phyloP scores from a whole-genome alignment of 2,329 filamentous ascomycete species.

The Epichloe sp. region DNA sequence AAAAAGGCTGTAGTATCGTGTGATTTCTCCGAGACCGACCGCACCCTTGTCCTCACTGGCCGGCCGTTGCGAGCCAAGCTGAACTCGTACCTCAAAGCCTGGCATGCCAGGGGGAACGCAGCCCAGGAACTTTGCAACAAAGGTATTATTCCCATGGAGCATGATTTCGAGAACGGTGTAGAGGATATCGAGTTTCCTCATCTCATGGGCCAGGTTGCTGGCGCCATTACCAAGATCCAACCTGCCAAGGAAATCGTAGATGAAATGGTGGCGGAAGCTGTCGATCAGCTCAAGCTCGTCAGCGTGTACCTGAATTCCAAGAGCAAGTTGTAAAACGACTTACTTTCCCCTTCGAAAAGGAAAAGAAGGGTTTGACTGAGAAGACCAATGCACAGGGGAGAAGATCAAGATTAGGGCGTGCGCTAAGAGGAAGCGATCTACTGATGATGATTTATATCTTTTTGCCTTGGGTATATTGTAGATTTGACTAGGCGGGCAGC shows the following conservation, averaged over 20 bases:
- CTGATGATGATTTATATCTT: too few species aligned
- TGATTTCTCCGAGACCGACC: conserved; percentile 62
- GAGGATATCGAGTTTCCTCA: conserved; percentile 77
- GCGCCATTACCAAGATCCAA: conserved; percentile 61
- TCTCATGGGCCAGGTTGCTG: conserved; percentile 89
- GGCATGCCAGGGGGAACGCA: conserved; percentile 69
- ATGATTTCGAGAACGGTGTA: conserved; percentile 64
- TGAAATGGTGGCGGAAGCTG: conserved; percentile 75
- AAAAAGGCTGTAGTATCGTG: conserved; percentile 77
- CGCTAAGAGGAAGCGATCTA: too few species aligned
- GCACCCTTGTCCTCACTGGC: conserved; percentile 73
- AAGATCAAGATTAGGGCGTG: too few species aligned
- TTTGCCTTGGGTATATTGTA: too few species aligned
- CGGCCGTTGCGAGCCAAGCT: conserved; percentile 66
- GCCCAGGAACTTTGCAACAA: conserved; percentile 62
- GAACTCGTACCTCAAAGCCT: conserved; percentile 72
- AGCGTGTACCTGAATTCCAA: conserved; percentile 41
- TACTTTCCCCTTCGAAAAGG: too few species aligned
- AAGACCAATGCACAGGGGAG: too few species aligned
- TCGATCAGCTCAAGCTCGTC: conserved; percentile 50
- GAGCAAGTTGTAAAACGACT: conserved; percentile 26
- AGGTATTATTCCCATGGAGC: conserved; percentile 68
- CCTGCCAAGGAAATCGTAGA: conserved; percentile 75
- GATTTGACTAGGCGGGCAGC: too few species aligned
- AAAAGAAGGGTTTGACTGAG: too few species aligned